Percentiles rank a stretch among this genome's conserved stretches.
phyloP scores from a whole-genome alignment of 257 asterid genomes.

The Lantana camara region DNA sequence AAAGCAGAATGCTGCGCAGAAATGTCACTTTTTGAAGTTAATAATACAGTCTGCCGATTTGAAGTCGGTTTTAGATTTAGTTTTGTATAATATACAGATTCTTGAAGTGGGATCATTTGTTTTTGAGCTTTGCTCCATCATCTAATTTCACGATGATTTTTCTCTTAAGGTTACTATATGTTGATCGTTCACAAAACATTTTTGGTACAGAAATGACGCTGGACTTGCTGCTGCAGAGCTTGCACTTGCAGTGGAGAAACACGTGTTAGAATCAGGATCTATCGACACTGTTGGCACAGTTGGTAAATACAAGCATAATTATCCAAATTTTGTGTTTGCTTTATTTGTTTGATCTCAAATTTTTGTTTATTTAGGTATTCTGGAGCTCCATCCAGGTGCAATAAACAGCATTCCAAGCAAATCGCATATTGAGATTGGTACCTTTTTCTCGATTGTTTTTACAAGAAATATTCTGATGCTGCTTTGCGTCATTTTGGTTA shows the following conservation, averaged over 20 bases:
- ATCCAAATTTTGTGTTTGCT: not conserved
- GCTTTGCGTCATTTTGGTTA: no score
- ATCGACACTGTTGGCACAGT: constrained; percentile 95
- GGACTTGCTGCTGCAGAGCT: constrained; percentile 98
- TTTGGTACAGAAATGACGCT: constrained; percentile 83
- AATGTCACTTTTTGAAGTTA: no score
- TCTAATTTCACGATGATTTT: not conserved
- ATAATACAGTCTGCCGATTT: no score
- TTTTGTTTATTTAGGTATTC: constrained; percentile 53
- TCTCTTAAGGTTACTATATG: constrained; percentile 7
- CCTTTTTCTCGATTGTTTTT: constrained; percentile 5
- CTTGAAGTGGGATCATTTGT: not conserved
- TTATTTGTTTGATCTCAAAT: not conserved
- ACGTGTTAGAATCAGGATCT: constrained; percentile 87
- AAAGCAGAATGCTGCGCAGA: no score
- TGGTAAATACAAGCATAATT: constrained; percentile 44
- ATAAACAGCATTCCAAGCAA: constrained; percentile 97
- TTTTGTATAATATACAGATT: not conserved
- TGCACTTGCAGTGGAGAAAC: constrained; percentile 90
- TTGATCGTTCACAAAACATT: constrained; percentile 21
- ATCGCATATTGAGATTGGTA: constrained; percentile 92
- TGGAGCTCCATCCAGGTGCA: constrained; percentile 97
- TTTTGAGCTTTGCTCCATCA: not conserved
- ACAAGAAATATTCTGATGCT: not conserved
- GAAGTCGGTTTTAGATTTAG: no score